A percentile compares a stretch with the other conserved stretches of the same genome.
These are phyloP conservation scores for Pleurotus platypus DNA, from an alignment of 768 basidiomycete species.

Conservation along the genomic window DNA sequence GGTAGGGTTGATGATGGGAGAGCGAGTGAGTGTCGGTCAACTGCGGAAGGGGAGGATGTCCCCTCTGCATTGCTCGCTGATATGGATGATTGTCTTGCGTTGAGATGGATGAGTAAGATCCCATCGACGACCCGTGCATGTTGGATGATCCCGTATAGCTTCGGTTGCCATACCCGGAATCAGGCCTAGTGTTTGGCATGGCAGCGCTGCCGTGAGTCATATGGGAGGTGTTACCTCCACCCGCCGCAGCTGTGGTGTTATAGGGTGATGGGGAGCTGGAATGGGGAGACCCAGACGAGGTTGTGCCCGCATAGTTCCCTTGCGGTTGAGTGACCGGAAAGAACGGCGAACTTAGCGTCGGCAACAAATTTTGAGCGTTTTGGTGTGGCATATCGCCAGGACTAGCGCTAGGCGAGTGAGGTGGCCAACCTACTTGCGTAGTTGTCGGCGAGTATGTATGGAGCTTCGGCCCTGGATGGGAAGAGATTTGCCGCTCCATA, in stretches of 20 bases:
- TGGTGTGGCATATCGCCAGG: constrained; percentile 1
- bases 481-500: constrained; percentile 3
- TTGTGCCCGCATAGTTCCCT: constrained; percentile 26
- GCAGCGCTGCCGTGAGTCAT: neutral
- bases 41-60: constrained; percentile 1
- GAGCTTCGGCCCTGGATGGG: constrained; percentile 6
- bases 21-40: neutral
- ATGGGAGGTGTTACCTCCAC: neutral
- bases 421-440: constrained; percentile 6
- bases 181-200: neutral
- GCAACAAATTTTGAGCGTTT: constrained; percentile 27
- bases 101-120: neutral
- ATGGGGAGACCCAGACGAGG: constrained; percentile 26
- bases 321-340: constrained; percentile 37
- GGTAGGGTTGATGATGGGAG: neutral
- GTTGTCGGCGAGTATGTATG: constrained; percentile 13
- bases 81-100: neutral
- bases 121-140: neutral
- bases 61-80: neutral
- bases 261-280: constrained; percentile 25
- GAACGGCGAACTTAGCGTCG: constrained; percentile 57
- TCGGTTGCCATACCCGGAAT: constrained; percentile 3
- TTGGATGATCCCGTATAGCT: constrained; percentile 2
- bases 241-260: constrained; percentile 4
- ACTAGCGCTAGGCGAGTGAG: constrained; percentile 4